These are phyloP conservation scores for Rubia balearica DNA, from an alignment of 305 asterid species.

Conservation along the genomic window DNA sequence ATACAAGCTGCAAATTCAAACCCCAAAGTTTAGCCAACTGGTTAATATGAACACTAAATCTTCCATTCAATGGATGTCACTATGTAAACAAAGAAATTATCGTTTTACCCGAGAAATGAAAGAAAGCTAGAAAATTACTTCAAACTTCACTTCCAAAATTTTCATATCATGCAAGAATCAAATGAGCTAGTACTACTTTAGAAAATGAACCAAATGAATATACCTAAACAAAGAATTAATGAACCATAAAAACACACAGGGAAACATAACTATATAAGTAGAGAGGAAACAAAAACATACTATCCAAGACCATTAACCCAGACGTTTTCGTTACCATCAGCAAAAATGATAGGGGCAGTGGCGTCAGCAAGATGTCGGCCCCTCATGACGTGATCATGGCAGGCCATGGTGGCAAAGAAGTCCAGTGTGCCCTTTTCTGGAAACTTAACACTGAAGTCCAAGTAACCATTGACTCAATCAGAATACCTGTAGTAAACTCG, in stretches of 20 bases:
- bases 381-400: conserved; percentile 54
- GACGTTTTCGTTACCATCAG: conserved; percentile 45
- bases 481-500: conserved; percentile 79
- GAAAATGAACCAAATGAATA: background rate
- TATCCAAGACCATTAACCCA: conserved; percentile 52
- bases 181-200: background rate
- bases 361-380: conserved; percentile 58
- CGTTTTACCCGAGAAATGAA: background rate
- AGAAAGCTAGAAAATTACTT: background rate
- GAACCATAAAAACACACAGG: background rate
- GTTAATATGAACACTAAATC: background rate
- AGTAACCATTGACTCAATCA: conserved; percentile 44
- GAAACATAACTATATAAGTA: background rate
- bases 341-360: conserved; percentile 42
- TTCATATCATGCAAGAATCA: background rate
- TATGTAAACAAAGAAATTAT: background rate
- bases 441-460: conserved; percentile 53
- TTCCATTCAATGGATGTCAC: no score
- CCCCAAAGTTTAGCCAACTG: no score
- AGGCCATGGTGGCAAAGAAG: conserved; percentile 73
- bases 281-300: conserved; percentile 33
- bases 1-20: no score
- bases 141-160: background rate
- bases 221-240: background rate
- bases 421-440: conserved; percentile 64